Evolutionary conservation across 257 asterid species (phyloP).

Genomic region (Nicotiana noctiflora): DNA sequence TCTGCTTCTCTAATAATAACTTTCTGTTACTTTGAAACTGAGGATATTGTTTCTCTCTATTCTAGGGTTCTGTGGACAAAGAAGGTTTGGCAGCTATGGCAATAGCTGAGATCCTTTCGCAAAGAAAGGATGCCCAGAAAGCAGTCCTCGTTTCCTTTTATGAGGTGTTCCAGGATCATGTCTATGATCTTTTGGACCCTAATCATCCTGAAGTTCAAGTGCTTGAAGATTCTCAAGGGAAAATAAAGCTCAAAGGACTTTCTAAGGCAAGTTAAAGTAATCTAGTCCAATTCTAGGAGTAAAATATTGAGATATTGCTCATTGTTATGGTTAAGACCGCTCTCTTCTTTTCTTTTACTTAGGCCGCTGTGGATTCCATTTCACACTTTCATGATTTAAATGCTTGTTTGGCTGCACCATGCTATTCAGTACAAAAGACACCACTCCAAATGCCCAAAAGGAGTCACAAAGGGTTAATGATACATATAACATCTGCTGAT

Average conservation of each 20-base stretch:
- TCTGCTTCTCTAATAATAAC: background rate
- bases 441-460: slow-evolving; percentile 34
- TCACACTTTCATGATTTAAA: slow-evolving; percentile 39
- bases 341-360: slow-evolving; percentile 13
- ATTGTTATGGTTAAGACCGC: slow-evolving; percentile 1
- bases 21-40: background rate
- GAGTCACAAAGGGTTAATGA: slow-evolving; percentile 58
- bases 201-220: slow-evolving; percentile 48
- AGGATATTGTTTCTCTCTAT: background rate
- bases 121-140: slow-evolving; percentile 35
- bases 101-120: slow-evolving; percentile 55
- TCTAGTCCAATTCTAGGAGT: background rate
- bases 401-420: slow-evolving; percentile 20
- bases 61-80: slow-evolving; percentile 55
- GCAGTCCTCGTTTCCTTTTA: slow-evolving; percentile 52
- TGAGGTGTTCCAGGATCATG: slow-evolving; percentile 58
- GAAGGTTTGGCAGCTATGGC: slow-evolving; percentile 67
- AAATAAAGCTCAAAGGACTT: slow-evolving; percentile 70
- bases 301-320: background rate
- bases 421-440: slow-evolving; percentile 28
- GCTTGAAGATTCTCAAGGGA: slow-evolving; percentile 61
- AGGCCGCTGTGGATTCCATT: slow-evolving; percentile 53
- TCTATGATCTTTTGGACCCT: slow-evolving; percentile 59
- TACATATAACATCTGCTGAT: slow-evolving; percentile 40
- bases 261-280: slow-evolving; percentile 45